Evolutionary conservation across 176 grass and related monocot species (phyloP).

Genomic region (Microstegium vimineum): DNA sequence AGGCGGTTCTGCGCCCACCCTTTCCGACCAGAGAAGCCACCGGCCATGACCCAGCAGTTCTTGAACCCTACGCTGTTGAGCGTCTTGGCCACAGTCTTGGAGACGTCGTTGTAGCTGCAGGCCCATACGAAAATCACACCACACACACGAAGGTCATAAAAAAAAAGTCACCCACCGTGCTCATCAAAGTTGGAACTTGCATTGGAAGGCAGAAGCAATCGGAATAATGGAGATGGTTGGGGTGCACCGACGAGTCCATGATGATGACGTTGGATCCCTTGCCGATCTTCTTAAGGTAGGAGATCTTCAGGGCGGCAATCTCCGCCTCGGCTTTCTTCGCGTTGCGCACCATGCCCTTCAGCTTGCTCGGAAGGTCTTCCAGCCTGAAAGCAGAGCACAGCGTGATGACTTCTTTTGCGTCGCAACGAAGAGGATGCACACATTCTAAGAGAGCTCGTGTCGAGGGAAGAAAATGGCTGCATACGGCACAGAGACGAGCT

Average conservation of each 20-base stretch:
- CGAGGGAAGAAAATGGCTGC: background rate
- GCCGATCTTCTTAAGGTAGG: constrained; percentile 76
- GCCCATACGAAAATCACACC: background rate
- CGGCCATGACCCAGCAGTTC: constrained; percentile 79
- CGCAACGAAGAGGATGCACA: background rate
- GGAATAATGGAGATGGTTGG: background rate
- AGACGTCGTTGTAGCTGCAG: constrained; percentile 60
- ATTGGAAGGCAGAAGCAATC: background rate
- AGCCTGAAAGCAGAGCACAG: constrained; percentile 9
- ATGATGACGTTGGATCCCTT: constrained; percentile 81
- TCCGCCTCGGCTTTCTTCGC: constrained; percentile 74
- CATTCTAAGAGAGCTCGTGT: background rate
- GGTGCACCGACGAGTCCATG: constrained; percentile 82
- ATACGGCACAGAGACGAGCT: constrained; percentile 71
- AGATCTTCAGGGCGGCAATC: constrained; percentile 81
- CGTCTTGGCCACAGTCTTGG: constrained; percentile 69
- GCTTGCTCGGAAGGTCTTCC: constrained; percentile 78
- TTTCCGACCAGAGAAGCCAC: constrained; percentile 78
- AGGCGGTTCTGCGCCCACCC: constrained; percentile 82
- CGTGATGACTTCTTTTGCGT: background rate
- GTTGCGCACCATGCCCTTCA: constrained; percentile 68
- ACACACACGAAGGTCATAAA: background rate
- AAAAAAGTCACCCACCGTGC: background rate
- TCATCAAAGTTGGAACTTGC: background rate
- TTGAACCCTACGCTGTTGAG: constrained; percentile 66